Conservation (phyloP, 106 monocot genomes). For the Posidonia australis region DNA sequence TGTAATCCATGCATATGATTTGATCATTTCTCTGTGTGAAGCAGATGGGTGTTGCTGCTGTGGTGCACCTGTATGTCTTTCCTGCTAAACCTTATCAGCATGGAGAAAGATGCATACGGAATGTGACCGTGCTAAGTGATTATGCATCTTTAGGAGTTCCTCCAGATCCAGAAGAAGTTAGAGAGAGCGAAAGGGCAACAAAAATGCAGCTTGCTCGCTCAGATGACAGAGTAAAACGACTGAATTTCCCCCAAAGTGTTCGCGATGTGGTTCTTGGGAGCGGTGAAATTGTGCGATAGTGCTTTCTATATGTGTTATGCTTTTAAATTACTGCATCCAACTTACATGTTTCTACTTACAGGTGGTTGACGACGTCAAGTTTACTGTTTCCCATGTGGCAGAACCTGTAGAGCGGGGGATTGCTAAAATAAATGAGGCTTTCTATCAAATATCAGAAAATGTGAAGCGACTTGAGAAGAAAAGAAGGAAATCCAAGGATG, state of each 20-base stretch:
- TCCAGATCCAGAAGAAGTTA: constrained; percentile 89
- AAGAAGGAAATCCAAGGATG: constrained; percentile 72
- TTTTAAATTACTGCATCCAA: too few relatives aligned
- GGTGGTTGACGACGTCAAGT: constrained; percentile 91
- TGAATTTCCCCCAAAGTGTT: constrained; percentile 88
- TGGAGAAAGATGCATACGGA: constrained; percentile 78
- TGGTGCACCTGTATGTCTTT: constrained; percentile 86
- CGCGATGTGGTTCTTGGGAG: constrained; percentile 95
- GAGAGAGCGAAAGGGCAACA: constrained; percentile 54
- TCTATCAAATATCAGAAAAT: constrained; percentile 82
- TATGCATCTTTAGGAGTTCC: constrained; percentile 81
- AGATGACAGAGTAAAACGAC: constrained; percentile 38
- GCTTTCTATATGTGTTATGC: neutral
- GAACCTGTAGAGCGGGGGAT: constrained; percentile 89
- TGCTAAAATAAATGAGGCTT: constrained; percentile 59
- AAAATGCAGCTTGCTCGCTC: constrained; percentile 30
- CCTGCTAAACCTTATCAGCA: constrained; percentile 70
- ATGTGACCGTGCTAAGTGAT: constrained; percentile 77
- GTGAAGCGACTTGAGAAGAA: constrained; percentile 63
- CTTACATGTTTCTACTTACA: constrained; percentile 21
- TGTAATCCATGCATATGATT: too few relatives aligned
- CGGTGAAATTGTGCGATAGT: constrained; percentile 67
- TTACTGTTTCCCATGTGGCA: constrained; percentile 91
- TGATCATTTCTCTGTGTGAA: neutral
- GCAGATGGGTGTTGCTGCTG: constrained; percentile 97